Evolutionary conservation across 176 grass and related monocot genomes (phyloP), one percentile per base, ranked within the genome.

Genomic region (Hyparrhenia diplandra): DNA sequence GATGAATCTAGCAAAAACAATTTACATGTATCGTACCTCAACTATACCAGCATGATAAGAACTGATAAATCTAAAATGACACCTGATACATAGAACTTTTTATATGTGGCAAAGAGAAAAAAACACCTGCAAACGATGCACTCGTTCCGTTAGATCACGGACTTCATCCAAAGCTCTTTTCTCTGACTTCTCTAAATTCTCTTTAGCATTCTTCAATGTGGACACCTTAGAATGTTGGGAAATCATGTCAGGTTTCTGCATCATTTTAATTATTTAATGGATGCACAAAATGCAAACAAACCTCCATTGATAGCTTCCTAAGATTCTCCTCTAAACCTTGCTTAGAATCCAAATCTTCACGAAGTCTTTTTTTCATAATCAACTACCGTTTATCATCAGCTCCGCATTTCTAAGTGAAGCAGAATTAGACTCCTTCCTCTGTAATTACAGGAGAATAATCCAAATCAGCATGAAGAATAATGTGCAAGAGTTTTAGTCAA

Each of bases 341-440:
- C 68, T 91, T 82, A 83, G 93, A 90, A 79, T 99, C 91, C 47
- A 85, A 80, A 87, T 77, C 88, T 89, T 99, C 93, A 75, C 90
- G 88, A 2, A 95, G 64, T 77, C 83, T 88, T 80, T 84, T n/a
- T 93, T 88, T 99, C 90, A 0, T 95, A 92, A 88, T 93, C 97
- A 86, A 95, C 69, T 32, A 99, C n/a, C 88, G 91, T n/a, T n/a
- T n/a, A n/a, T n/a, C 75, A 85, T 96, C 77, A 99, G 65, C 64
- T 99, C 97, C 29, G 90, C 69, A 86, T 96, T 99, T 92, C 97
- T 93, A 61, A 90, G 73, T 21, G 91, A 99, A 70, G 80, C 74
- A 35, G 87, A 88, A 93, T 88, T 96, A 80, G 97, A 85, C 85
- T 96, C 93, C 60, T 93, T 99, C 79, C 93, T 93, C 97, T 99